Percentiles rank a stretch among this genome's conserved stretches.
phyloP scores from a whole-genome alignment of 352 stramenopile genomes.

The Pythium brassicae region DNA sequence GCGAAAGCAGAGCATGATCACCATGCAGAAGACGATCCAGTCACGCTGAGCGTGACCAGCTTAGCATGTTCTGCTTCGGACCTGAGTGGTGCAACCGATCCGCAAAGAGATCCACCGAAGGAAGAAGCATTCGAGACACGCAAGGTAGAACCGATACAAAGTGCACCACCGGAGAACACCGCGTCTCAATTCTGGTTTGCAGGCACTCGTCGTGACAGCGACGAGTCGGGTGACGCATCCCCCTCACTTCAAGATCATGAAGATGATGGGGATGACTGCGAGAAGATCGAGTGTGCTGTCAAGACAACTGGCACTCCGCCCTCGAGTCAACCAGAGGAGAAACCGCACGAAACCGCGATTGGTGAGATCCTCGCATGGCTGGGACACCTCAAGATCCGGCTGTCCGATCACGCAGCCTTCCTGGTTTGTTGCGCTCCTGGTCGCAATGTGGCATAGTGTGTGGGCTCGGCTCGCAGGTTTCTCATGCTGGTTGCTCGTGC shows the following conservation, averaged over 20 bases:
- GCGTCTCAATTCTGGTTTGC: too few relatives aligned
- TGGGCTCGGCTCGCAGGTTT: background rate
- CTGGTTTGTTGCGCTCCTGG: conserved; percentile 16
- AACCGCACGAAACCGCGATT: conserved; percentile 3
- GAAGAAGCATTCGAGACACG: too few relatives aligned
- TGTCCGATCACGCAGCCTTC: conserved; percentile 23
- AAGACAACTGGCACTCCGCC: background rate
- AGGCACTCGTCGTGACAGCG: too few relatives aligned
- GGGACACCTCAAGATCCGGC: conserved; percentile 24
- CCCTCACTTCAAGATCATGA: too few relatives aligned
- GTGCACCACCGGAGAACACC: too few relatives aligned
- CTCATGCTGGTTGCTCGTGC: background rate
- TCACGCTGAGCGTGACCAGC: background rate
- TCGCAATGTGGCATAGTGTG: too few relatives aligned
- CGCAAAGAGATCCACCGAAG: too few relatives aligned
- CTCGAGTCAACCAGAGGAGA: background rate
- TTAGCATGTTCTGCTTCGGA: too few relatives aligned
- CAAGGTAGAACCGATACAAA: too few relatives aligned
- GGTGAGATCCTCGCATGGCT: conserved; percentile 36
- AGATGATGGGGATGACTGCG: background rate
- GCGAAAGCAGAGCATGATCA: background rate
- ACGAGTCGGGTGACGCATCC: too few relatives aligned
- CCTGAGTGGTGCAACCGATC: too few relatives aligned
- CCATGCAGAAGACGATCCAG: background rate
- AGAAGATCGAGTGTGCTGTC: background rate